Evolutionary conservation across 768 basidiomycete species (phyloP), one percentile per base, ranked within the genome.

Genomic region (Astraeus odoratus): DNA sequence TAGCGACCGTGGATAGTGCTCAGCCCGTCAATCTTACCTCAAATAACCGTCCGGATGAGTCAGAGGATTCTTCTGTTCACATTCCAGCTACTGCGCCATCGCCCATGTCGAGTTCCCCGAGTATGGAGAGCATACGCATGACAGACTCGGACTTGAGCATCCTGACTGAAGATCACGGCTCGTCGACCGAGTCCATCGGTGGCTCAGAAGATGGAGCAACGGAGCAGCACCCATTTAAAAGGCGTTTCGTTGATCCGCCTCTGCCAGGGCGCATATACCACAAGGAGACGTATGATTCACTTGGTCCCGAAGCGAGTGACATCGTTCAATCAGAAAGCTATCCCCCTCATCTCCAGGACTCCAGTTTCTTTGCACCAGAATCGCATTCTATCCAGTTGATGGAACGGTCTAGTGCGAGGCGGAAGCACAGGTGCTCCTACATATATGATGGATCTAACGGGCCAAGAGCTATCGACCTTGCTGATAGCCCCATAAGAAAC

Each of bases 131-230:
- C 33, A 41, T 68, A 37, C 75, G 69, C 26, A 66, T 71, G 22
- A 69, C 68, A 4, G 70, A 70, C 27, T 81, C 82, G 2, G 83
- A 83, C 41, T 68, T 80, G 55, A 77, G 73, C 46, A 82, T 78
- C 22, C 64, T 83, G 37, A 74, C 75, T n/a, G 80, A 83, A 48
- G 79, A 83, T 51, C 74, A 71, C 18, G 76, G 73, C 22, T 81
- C 78, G 10, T 78, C 77, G 24, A 63, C 57, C 10, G 77, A 75
- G 31, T 81, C 73, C 48, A 52, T 60, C 39, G 71, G 69, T 33
- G 78, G 73, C 47, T 76, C 78, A 18, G 77, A 77, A 37, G 61
- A 70, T 5, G 68, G 70, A 25, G 66, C 68, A 19, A 43, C 53
- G 29, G 46, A 53, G 23, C 37, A 52, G 30, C 60, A 48, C 41